Conservation (phyloP, 257 asterid species). For the Solanum commersonii region DNA sequence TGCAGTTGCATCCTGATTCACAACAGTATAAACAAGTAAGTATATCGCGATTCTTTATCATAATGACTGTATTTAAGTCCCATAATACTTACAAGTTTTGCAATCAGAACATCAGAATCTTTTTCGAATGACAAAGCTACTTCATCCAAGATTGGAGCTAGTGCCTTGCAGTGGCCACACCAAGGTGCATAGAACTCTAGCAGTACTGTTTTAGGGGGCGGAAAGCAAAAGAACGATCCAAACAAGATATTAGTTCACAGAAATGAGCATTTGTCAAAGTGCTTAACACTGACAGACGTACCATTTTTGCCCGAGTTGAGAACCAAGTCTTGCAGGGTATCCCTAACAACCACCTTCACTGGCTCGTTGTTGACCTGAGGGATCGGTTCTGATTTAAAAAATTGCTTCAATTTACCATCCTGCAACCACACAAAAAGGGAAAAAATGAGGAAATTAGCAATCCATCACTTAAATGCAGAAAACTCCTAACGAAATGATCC, state of each 20-base stretch:
- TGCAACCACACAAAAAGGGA: conserved; percentile 6
- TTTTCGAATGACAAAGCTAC: conserved; percentile 53
- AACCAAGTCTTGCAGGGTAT: conserved; percentile 50
- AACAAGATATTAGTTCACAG: not conserved
- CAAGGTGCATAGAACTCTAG: conserved; percentile 81
- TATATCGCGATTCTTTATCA: not conserved
- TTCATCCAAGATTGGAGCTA: conserved; percentile 84
- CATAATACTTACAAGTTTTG: conserved; percentile 43
- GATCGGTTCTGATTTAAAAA: conserved; percentile 56
- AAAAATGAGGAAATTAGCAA: not conserved
- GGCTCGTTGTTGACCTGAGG: conserved; percentile 76
- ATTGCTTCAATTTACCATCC: conserved; percentile 62
- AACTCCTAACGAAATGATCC: not conserved
- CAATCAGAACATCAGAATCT: conserved; percentile 53
- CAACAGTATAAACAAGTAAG: not conserved
- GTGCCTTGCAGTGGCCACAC: conserved; percentile 81
- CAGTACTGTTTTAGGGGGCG: conserved; percentile 30
- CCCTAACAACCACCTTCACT: conserved; percentile 68
- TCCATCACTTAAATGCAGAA: not conserved
- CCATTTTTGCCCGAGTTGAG: conserved; percentile 77
- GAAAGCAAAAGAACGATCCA: not conserved
- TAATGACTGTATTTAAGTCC: not conserved
- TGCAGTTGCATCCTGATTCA: conserved; percentile 56
- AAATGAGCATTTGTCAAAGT: not conserved
- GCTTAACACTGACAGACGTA: not conserved